Evolutionary conservation across 805 yeast genomes (phyloP).

Genomic region (Candida verbasci): DNA sequence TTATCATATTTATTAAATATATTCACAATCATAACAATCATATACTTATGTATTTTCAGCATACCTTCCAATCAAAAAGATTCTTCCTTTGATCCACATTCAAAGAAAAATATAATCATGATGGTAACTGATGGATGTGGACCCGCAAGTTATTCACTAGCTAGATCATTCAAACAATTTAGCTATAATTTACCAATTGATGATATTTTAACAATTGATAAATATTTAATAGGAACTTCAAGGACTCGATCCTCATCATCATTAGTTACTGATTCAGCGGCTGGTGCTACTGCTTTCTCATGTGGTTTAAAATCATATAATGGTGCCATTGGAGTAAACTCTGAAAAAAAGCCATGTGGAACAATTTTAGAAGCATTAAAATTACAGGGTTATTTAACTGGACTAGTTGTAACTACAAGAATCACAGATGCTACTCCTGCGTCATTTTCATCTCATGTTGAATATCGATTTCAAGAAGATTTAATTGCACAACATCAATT

Average conservation of each 20-base stretch:
- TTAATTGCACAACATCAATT: slow-evolving; percentile 83
- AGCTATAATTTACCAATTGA: slow-evolving; percentile 50
- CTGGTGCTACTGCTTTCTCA: slow-evolving; percentile 93
- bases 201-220: slow-evolving; percentile 60
- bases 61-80: background rate
- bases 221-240: slow-evolving; percentile 73
- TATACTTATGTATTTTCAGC: slow-evolving; percentile 7
- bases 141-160: slow-evolving; percentile 76
- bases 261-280: slow-evolving; percentile 89
- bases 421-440: slow-evolving; percentile 97
- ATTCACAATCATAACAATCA: slow-evolving; percentile 7
- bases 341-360: slow-evolving; percentile 72
- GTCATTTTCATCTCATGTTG: slow-evolving; percentile 77
- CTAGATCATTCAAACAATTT: slow-evolving; percentile 70
- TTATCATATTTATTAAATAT: slow-evolving; percentile 8
- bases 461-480: slow-evolving; percentile 72
- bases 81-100: slow-evolving; percentile 10
- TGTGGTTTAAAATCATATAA: slow-evolving; percentile 82
- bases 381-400: slow-evolving; percentile 74
- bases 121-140: slow-evolving; percentile 97
- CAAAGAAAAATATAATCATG: slow-evolving; percentile 73
- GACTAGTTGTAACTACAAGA: slow-evolving; percentile 87
- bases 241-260: slow-evolving; percentile 78
- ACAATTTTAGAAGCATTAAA: slow-evolving; percentile 87
- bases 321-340: slow-evolving; percentile 86